These are phyloP conservation scores for Cercospora beticola DNA, from an alignment of 2,329 filamentous ascomycete genomes.

Conservation along the genomic window DNA sequence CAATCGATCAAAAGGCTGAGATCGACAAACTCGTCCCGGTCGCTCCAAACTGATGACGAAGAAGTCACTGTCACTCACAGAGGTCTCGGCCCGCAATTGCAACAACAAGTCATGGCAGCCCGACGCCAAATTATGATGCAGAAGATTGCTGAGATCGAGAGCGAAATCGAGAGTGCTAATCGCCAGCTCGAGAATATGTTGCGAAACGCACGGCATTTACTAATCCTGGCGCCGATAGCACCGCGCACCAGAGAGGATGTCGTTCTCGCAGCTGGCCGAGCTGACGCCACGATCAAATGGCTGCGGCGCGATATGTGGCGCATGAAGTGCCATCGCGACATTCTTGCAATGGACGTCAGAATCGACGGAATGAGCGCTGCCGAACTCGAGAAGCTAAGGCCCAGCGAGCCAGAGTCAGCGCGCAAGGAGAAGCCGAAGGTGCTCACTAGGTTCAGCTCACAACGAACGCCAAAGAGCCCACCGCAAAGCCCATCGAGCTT, in stretches of 20 bases:
- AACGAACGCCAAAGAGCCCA: constrained; percentile 25
- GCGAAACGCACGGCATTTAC: constrained; percentile 84
- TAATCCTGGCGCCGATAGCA: constrained; percentile 85
- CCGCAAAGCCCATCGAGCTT: constrained; percentile 30
- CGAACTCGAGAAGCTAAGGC: constrained; percentile 26
- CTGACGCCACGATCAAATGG: constrained; percentile 90
- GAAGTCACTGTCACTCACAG: constrained; percentile 65
- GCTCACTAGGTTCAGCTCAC: constrained; percentile 27
- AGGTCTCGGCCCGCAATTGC: constrained; percentile 62
- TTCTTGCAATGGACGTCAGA: constrained; percentile 79
- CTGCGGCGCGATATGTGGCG: constrained; percentile 92
- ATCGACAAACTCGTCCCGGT: constrained; percentile 47
- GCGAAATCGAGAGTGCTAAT: constrained; percentile 69
- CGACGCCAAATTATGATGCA: constrained; percentile 78
- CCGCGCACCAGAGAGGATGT: constrained; percentile 85
- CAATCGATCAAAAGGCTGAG: constrained; percentile 71
- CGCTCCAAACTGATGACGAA: constrained; percentile 69
- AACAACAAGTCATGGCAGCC: constrained; percentile 79
- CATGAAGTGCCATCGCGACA: constrained; percentile 85
- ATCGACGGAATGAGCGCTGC: constrained; percentile 59
- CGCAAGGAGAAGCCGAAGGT: constrained; percentile 30
- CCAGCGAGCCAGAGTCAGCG: constrained; percentile 23
- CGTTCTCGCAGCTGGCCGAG: constrained; percentile 76
- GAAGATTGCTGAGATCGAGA: constrained; percentile 80
- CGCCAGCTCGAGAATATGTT: constrained; percentile 80